Conservation (phyloP, 1,139 yeast species). For the Blastobotrys ciferrii region DNA sequence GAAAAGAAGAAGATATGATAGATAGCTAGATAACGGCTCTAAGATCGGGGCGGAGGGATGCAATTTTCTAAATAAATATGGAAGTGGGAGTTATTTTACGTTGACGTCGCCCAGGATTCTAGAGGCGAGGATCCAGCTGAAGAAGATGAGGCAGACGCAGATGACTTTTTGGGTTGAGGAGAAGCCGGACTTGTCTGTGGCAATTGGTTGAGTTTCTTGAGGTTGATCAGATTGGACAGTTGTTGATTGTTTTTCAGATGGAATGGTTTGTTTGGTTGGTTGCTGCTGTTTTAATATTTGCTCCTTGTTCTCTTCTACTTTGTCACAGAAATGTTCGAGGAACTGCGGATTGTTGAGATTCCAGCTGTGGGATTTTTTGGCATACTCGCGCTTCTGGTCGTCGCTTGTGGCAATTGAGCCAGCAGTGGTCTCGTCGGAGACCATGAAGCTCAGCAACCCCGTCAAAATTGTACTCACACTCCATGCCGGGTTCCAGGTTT, state of each 20-base stretch:
- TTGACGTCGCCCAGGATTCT: slow-evolving; percentile 13
- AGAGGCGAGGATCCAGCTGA: slow-evolving; percentile 26
- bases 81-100: background rate
- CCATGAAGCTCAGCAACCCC: slow-evolving; percentile 82
- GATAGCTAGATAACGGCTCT: no score
- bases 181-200: slow-evolving; percentile 12
- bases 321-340: slow-evolving; percentile 63
- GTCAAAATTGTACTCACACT: slow-evolving; percentile 80
- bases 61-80: slow-evolving; percentile 5
- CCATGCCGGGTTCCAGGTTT: slow-evolving; percentile 95
- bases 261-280: background rate
- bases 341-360: slow-evolving; percentile 62
- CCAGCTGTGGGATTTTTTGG: slow-evolving; percentile 60
- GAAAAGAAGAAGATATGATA: no score
- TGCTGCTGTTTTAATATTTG: slow-evolving; percentile 8
- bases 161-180: slow-evolving; percentile 20
- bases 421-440: slow-evolving; percentile 32
- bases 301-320: slow-evolving; percentile 48
- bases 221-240: slow-evolving; percentile 6
- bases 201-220: no score
- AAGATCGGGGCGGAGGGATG: background rate
- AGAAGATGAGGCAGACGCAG: slow-evolving; percentile 23
- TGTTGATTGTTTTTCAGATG: background rate
- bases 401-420: slow-evolving; percentile 49
- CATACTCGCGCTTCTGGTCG: slow-evolving; percentile 45